Evolutionary conservation across 2,329 filamentous ascomycete species (phyloP).

Genomic region (Pseudogymnoascus sp.): DNA sequence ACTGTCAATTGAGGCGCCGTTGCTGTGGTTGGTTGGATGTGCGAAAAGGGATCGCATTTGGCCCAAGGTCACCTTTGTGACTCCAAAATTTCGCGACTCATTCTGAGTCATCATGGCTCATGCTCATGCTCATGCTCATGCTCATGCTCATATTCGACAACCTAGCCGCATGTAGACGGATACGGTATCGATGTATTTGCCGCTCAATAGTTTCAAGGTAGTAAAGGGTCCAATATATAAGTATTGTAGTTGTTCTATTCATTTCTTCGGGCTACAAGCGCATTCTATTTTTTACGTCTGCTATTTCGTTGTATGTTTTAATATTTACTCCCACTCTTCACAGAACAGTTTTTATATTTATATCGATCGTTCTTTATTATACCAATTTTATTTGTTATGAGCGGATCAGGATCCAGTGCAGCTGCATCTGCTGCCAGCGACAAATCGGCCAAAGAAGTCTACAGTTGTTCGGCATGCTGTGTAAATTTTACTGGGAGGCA

Average conservation of each 20-base stretch:
- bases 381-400: not conserved
- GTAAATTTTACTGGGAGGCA: not conserved
- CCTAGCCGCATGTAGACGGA: not conserved
- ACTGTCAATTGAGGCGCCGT: not conserved
- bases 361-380: not conserved
- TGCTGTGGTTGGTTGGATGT: not conserved
- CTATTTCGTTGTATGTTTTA: not conserved
- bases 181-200: not conserved
- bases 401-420: not conserved
- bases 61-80: not conserved
- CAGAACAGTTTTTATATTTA: not conserved
- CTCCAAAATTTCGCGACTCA: not conserved
- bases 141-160: not conserved
- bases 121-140: too few relatives aligned
- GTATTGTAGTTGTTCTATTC: not conserved
- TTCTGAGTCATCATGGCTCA: slow-evolving; percentile 5
- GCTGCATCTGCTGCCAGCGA: not conserved
- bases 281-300: not conserved
- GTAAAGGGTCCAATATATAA: not conserved
- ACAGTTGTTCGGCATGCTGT: not conserved
- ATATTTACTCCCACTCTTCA: not conserved
- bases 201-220: not conserved
- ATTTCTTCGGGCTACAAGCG: not conserved
- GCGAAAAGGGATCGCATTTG: not conserved
- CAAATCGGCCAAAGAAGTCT: not conserved